A percentile compares a stretch with the other conserved stretches of the same genome.
These are phyloP conservation scores for Coemansia sp. DNA, from an alignment of 371 early-diverging fungal genomes.

Conservation along the genomic window DNA sequence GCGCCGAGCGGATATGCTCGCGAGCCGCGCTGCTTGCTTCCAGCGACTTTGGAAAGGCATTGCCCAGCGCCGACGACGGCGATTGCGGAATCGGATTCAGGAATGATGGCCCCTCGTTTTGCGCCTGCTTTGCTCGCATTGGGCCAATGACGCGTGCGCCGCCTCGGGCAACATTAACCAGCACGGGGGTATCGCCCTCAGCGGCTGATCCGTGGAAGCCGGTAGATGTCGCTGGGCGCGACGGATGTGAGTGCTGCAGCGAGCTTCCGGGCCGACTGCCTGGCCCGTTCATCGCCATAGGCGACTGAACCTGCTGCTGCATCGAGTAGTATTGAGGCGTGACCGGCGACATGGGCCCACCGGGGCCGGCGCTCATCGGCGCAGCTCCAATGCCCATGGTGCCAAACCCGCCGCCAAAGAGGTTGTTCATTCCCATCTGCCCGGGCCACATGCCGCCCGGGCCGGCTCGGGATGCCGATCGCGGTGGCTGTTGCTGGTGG, in stretches of 20 bases:
- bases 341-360: conserved; percentile 11
- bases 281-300: conserved; percentile 4
- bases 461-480: conserved; percentile 39
- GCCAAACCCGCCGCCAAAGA: conserved; percentile 48
- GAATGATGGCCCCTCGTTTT: conserved; percentile 23
- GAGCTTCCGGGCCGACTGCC: conserved; percentile 43
- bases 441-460: conserved; percentile 36
- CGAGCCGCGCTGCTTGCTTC: conserved; percentile 7
- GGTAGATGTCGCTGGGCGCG: conserved; percentile 38
- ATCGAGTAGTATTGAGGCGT: conserved; percentile 8
- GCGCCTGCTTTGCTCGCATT: conserved; percentile 32
- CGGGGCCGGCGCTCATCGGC: not conserved
- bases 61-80: conserved; percentile 39
- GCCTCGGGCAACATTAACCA: conserved; percentile 46
- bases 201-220: conserved; percentile 24
- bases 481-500: conserved; percentile 12
- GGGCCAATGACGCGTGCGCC: conserved; percentile 48
- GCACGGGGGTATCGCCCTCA: conserved; percentile 31
- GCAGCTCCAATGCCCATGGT: conserved; percentile 34
- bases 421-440: conserved; percentile 19
- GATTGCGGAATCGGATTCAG: conserved; percentile 47
- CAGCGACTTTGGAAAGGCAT: conserved; percentile 9
- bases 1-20: conserved; percentile 34
- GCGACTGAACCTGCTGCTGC: conserved; percentile 24
- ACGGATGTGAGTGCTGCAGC: conserved; percentile 29